Evolutionary conservation across 768 basidiomycete genomes (phyloP).

Genomic region (Lactarius hatsudake): DNA sequence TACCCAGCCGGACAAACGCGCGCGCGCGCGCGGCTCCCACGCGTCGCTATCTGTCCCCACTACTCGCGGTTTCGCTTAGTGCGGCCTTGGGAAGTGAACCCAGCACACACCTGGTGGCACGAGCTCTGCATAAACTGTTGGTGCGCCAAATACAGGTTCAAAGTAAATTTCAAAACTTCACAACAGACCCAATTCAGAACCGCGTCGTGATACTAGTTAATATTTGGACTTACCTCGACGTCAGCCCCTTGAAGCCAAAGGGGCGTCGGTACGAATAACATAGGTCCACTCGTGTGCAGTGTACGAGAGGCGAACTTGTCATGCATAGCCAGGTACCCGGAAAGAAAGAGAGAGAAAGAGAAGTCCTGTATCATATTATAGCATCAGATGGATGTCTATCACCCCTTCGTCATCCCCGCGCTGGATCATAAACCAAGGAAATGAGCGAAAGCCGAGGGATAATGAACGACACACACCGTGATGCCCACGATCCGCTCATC

Average conservation of each 20-base stretch:
- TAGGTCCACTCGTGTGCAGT: not conserved
- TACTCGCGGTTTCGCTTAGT: not conserved
- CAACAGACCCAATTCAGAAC: not conserved
- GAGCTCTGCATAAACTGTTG: not conserved
- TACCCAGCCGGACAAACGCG: not conserved
- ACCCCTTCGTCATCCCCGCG: constrained; percentile 17
- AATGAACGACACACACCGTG: constrained; percentile 11
- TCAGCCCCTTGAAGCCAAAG: not conserved
- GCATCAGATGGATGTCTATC: constrained; percentile 19
- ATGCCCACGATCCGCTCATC: constrained; percentile 23
- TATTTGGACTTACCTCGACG: not conserved
- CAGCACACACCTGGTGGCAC: not conserved
- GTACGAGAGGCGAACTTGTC: not conserved
- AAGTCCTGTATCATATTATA: not conserved
- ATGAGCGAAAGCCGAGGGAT: not conserved
- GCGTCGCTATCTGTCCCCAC: not conserved
- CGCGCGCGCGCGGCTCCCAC: not conserved
- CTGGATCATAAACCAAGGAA: constrained; percentile 4
- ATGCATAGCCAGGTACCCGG: constrained; percentile 1
- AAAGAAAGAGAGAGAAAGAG: constrained; percentile 4
- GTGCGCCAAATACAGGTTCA: constrained; percentile 2
- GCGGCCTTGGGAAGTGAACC: not conserved
- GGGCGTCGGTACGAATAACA: not conserved
- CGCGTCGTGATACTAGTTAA: not conserved
- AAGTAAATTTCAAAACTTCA: constrained; percentile 11